A percentile compares a stretch with the other conserved stretches of the same genome.
phyloP scores from a whole-genome alignment of 345 rosid genomes.

The Murraya paniculata region DNA sequence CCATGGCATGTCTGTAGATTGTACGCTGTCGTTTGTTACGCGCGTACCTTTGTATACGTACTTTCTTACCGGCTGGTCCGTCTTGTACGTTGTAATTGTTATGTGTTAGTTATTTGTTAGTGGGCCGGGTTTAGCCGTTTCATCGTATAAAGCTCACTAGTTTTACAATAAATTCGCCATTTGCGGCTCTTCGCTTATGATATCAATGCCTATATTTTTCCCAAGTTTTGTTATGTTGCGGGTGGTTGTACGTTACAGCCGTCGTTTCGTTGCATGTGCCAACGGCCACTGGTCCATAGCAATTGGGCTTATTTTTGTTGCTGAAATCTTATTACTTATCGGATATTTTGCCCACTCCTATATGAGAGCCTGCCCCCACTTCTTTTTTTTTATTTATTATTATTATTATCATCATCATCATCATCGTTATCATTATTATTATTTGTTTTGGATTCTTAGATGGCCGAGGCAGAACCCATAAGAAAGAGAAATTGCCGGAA shows the following conservation, averaged over 20 bases:
- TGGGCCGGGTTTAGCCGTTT: neutral
- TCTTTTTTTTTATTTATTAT: too few species aligned
- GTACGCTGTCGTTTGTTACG: neutral
- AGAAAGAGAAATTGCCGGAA: too few species aligned
- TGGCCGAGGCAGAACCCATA: too few species aligned
- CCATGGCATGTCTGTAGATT: constrained; percentile 51
- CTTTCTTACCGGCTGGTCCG: neutral
- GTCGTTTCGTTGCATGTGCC: neutral
- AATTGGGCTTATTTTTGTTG: neutral
- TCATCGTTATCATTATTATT: too few species aligned
- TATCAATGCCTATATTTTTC: too few species aligned
- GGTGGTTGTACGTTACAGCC: neutral
- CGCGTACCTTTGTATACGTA: neutral
- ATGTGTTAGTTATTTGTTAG: neutral
- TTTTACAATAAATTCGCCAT: constrained; percentile 2
- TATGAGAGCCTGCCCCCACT: too few species aligned
- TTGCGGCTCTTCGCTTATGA: neutral
- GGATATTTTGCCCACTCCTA: too few species aligned
- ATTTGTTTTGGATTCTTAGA: too few species aligned
- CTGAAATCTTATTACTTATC: too few species aligned
- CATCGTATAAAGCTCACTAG: neutral
- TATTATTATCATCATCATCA: too few species aligned
- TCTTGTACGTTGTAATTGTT: too few species aligned
- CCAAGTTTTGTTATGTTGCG: neutral
- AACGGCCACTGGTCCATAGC: neutral